Percentiles rank a stretch among this genome's conserved stretches.
phyloP scores from a whole-genome alignment of 441 rosid species.

The Erodium moschatum region DNA sequence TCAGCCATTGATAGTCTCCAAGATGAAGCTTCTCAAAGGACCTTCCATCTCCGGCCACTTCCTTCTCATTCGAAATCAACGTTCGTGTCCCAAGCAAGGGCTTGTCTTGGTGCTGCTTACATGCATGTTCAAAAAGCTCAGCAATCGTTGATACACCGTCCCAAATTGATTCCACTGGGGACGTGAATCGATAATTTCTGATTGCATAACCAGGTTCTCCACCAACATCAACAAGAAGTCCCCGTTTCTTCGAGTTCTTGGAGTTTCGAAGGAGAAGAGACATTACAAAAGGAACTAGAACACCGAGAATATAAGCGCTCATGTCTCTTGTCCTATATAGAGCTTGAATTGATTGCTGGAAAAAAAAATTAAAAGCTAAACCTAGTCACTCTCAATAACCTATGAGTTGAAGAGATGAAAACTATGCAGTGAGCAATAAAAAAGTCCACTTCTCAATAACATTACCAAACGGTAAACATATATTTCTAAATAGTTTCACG shows the following conservation, averaged over 20 bases:
- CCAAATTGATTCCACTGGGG: conserved; percentile 67
- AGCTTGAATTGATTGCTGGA: conserved; percentile 19
- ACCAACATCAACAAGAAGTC: conserved; percentile 67
- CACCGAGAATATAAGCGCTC: conserved; percentile 68
- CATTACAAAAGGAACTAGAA: conserved; percentile 61
- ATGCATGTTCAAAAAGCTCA: conserved; percentile 74
- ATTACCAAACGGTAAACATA: not conserved
- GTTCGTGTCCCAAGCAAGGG: conserved; percentile 67
- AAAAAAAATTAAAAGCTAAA: conserved; percentile 10
- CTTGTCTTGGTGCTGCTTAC: conserved; percentile 46
- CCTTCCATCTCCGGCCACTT: conserved; percentile 53
- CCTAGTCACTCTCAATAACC: not conserved
- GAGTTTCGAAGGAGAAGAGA: conserved; percentile 54
- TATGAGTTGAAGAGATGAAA: not conserved
- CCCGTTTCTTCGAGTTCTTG: conserved; percentile 60
- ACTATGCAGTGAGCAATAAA: no score
- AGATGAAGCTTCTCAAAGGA: conserved; percentile 85
- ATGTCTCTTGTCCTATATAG: conserved; percentile 26
- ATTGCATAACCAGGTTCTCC: conserved; percentile 75
- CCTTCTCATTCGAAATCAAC: conserved; percentile 54
- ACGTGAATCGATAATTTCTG: conserved; percentile 44
- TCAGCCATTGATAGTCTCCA: conserved; percentile 86
- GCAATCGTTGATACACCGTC: conserved; percentile 73
- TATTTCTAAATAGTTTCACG: not conserved
- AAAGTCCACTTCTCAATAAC: no score